Evolutionary conservation across 2,329 filamentous ascomycete genomes (phyloP), one percentile per base, ranked within the genome.

Genomic region (Penicillium vulpinum): DNA sequence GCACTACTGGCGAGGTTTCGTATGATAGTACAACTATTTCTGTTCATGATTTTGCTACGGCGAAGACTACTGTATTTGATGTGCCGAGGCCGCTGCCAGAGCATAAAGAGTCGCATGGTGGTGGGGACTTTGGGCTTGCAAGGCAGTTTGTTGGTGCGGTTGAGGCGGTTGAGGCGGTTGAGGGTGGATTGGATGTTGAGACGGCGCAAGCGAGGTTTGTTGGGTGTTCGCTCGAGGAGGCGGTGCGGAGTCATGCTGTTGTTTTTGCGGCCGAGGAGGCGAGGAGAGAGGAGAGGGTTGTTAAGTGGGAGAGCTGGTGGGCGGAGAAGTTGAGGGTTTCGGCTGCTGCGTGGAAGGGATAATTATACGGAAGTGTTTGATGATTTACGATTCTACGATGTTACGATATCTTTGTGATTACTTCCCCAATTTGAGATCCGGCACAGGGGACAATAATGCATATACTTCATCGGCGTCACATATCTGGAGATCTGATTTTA

Each of bases 221-320:
- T 26, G 92, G 91, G 0, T 96, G 91, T 74, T 89, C 88, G 13
- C 77, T 96, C 8, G 91, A 96, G 55, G 94, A 97, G 69, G 85
- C 89, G 1, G 82, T 97, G n/a, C 82, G 89, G 47, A 96, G 91
- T 68, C 94, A 97, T 76, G 92, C 90, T 2, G 84, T 94, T 75
- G 93, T 97, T 0, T 99, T 97, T 78, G 92, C 91, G 24, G 94
- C 93, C 0, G 94, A 97, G 75, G 89, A 96, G 67, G 91, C 93
- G 5, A 84, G 93, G 67, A 80, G 78, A 48, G 81, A 82, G 49
- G 85, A 83, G 68, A 86, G 83, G 70, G 87, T 94, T 8, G 76
- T 97, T 4, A 82, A 88, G 63, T 97, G 90, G 87, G 76, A 77
- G 41, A 74, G 81, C 45, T 96, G 91, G 90, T 96, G 91, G 91